Percentiles rank a stretch among this genome's conserved stretches.
phyloP scores from a whole-genome alignment of 495 filamentous ascomycete species.

The Talaromyces adpressus region DNA sequence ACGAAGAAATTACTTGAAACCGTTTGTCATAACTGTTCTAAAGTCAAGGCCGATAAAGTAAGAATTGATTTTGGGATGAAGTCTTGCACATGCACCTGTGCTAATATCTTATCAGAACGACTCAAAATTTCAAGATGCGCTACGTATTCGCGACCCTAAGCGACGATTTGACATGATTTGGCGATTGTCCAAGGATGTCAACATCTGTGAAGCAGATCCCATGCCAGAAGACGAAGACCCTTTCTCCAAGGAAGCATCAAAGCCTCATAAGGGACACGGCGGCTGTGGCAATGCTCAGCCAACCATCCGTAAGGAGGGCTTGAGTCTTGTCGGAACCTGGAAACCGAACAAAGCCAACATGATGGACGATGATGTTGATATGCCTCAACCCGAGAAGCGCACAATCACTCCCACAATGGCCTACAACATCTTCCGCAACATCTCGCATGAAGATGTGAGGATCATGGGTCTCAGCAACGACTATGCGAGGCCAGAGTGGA shows the following conservation, averaged over 20 bases:
- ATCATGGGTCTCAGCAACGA: slow-evolving; percentile 87
- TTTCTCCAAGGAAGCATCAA: slow-evolving; percentile 40
- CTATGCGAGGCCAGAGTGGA: slow-evolving; percentile 95
- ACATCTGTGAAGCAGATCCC: slow-evolving; percentile 68
- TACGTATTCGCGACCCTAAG: slow-evolving; percentile 83
- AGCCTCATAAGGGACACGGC: slow-evolving; percentile 57
- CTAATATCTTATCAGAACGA: slow-evolving; percentile 70
- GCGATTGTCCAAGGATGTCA: slow-evolving; percentile 79
- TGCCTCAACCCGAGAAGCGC: slow-evolving; percentile 71
- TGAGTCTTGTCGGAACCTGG: slow-evolving; percentile 76
- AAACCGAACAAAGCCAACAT: slow-evolving; percentile 61
- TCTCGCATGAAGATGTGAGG: slow-evolving; percentile 68
- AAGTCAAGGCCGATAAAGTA: slow-evolving; percentile 90
- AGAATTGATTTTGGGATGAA: slow-evolving; percentile 53
- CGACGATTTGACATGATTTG: slow-evolving; percentile 84
- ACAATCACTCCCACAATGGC: slow-evolving; percentile 76
- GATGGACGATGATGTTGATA: slow-evolving; percentile 56
- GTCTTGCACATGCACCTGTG: slow-evolving; percentile 38
- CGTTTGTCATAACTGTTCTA: slow-evolving; percentile 97
- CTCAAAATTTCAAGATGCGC: slow-evolving; percentile 70
- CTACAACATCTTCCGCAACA: slow-evolving; percentile 75
- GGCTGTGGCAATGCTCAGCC: slow-evolving; percentile 92
- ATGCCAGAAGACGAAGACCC: slow-evolving; percentile 57
- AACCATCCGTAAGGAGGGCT: slow-evolving; percentile 73
- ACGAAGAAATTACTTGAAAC: slow-evolving; percentile 97